These are phyloP conservation scores for Volvariella surrecta DNA, from an alignment of 1,284 basidiomycete genomes.

Conservation along the genomic window DNA sequence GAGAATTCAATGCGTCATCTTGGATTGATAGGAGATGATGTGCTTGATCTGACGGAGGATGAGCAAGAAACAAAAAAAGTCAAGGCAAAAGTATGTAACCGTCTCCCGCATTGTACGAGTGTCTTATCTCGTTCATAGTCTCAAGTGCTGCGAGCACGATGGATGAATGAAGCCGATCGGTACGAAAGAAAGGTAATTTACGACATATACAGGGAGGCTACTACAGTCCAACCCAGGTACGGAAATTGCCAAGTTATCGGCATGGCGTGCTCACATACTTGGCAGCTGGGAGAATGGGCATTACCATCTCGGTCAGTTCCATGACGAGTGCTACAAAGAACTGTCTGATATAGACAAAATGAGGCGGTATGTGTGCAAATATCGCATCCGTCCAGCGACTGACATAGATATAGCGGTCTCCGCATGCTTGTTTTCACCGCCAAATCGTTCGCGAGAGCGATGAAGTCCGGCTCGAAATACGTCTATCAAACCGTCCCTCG, in stretches of 20 bases:
- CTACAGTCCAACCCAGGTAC: conserved; percentile 49
- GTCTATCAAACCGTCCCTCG: conserved; percentile 96
- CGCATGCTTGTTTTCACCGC: conserved; percentile 59
- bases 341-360: conserved; percentile 40
- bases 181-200: conserved; percentile 65
- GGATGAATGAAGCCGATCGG: conserved; percentile 89
- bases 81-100: conserved; percentile 60
- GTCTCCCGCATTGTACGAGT: background rate
- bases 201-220: conserved; percentile 49
- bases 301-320: conserved; percentile 83
- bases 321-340: conserved; percentile 66
- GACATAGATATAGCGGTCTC: conserved; percentile 33
- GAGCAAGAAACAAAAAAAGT: conserved; percentile 40
- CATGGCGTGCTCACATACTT: conserved; percentile 6
- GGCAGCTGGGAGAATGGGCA: conserved; percentile 79
- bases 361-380: conserved; percentile 32
- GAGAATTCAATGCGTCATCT: conserved; percentile 65
- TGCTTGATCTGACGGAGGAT: conserved; percentile 51
- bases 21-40: conserved; percentile 30
- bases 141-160: conserved; percentile 81
- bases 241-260: conserved; percentile 10
- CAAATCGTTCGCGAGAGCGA: conserved; percentile 67
- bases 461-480: conserved; percentile 87
- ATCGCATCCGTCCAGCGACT: background rate
- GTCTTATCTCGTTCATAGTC: conserved; percentile 41